A percentile compares a stretch with the other conserved stretches of the same genome.
These are phyloP conservation scores for Lactifluus pinguis DNA, from an alignment of 768 basidiomycete species.

Conservation along the genomic window DNA sequence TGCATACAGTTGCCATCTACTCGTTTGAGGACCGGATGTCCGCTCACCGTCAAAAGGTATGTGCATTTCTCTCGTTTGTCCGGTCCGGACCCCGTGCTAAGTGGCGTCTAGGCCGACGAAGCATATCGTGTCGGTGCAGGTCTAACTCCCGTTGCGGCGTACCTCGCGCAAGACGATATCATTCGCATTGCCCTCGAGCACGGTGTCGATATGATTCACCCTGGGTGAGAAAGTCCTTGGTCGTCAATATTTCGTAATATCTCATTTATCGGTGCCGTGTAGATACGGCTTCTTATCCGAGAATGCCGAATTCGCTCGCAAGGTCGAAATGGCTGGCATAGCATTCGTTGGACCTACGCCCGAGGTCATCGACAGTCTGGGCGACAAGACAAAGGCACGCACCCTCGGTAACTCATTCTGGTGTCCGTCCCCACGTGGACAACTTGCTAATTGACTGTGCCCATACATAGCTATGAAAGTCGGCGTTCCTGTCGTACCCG, in stretches of 20 bases:
- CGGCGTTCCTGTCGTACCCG: conserved; percentile 94
- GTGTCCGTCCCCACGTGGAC: conserved; percentile 8
- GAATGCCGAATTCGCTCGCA: conserved; percentile 93
- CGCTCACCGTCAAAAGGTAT: conserved; percentile 94
- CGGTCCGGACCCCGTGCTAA: neutral
- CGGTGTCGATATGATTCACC: conserved; percentile 99
- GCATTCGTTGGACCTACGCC: conserved; percentile 95
- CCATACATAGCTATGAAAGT: conserved; percentile 62
- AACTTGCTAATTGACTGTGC: neutral
- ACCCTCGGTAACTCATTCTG: conserved; percentile 50
- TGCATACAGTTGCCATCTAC: conserved; percentile 99
- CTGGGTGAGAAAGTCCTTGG: conserved; percentile 49
- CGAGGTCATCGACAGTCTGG: conserved; percentile 93
- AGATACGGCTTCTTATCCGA: conserved; percentile 98
- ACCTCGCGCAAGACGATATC: conserved; percentile 96
- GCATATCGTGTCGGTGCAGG: conserved; percentile 98
- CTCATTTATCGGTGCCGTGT: neutral
- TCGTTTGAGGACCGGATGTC: conserved; percentile 94
- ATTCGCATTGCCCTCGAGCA: conserved; percentile 95
- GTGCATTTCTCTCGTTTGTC: neutral
- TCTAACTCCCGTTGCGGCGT: conserved; percentile 91
- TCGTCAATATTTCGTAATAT: neutral
- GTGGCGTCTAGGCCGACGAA: conserved; percentile 71
- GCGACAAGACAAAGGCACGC: conserved; percentile 98
- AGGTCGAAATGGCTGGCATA: conserved; percentile 95